Conservation (phyloP, 2,329 filamentous ascomycete species). For the Botrytis porri region DNA sequence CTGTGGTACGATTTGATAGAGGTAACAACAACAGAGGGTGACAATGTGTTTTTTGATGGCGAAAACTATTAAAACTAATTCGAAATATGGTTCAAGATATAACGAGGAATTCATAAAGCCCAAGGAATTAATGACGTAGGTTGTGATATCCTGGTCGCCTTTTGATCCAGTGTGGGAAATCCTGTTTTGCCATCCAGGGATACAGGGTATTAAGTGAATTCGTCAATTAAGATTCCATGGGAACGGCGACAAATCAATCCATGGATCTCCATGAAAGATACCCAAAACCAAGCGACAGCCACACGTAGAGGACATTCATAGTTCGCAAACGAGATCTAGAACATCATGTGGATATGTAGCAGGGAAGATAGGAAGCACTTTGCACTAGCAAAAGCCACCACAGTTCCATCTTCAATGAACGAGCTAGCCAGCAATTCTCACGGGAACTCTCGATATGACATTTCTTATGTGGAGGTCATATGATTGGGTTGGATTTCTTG, state of each 20-base stretch:
- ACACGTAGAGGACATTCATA: neutral
- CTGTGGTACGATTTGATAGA: neutral
- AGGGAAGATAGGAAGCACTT: neutral
- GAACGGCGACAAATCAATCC: conserved; percentile 5
- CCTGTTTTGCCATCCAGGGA: conserved; percentile 15
- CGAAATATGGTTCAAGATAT: neutral
- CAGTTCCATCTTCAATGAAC: neutral
- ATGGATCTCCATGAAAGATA: neutral
- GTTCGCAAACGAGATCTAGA: neutral
- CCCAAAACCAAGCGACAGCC: too few relatives aligned
- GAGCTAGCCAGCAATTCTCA: neutral
- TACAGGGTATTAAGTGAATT: neutral
- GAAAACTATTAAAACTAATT: neutral
- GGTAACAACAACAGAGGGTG: neutral
- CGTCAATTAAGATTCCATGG: neutral
- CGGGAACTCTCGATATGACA: neutral
- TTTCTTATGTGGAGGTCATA: too few relatives aligned
- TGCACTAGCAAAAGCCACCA: neutral
- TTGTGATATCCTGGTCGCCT: neutral
- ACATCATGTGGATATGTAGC: neutral
- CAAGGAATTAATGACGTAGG: conserved; percentile 1
- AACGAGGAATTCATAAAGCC: neutral
- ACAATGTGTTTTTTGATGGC: neutral
- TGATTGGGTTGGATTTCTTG: neutral
- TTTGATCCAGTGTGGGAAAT: neutral